Evolutionary conservation across 2,329 filamentous ascomycete species (phyloP).

Genomic region (Fusarium gaditjirri): DNA sequence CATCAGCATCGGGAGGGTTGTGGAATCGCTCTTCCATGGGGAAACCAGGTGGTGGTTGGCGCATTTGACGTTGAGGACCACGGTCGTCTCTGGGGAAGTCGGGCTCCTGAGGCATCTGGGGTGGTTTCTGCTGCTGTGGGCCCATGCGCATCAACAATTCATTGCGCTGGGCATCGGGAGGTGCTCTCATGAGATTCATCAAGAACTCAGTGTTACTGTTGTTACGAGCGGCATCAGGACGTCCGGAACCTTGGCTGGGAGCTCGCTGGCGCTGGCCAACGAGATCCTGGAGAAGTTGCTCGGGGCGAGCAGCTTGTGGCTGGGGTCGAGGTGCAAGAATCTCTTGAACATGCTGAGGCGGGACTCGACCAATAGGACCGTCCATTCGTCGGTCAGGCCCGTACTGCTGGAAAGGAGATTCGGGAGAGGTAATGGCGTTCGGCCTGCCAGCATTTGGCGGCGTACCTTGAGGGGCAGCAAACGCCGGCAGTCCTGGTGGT

Average conservation of each 20-base stretch:
- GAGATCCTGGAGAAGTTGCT: conserved; percentile 71
- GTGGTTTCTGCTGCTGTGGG: conserved; percentile 55
- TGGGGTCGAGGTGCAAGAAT: conserved; percentile 63
- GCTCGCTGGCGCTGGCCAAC: conserved; percentile 68
- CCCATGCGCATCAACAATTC: conserved; percentile 63
- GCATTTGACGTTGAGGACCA: conserved; percentile 53
- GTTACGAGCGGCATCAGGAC: conserved; percentile 58
- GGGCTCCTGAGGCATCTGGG: conserved; percentile 52
- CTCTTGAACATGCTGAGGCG: conserved; percentile 60
- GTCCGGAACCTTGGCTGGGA: conserved; percentile 60
- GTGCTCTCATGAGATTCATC: conserved; percentile 79
- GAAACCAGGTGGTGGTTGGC: conserved; percentile 62
- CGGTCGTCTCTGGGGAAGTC: conserved; percentile 55
- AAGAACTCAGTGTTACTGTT: conserved; percentile 84
- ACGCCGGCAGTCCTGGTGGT: conserved; percentile 57
- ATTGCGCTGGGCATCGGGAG: conserved; percentile 62
- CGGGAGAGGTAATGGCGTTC: conserved; percentile 58
- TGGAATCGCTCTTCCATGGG: conserved; percentile 64
- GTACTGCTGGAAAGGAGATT: conserved; percentile 58
- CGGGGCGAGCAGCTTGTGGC: conserved; percentile 62
- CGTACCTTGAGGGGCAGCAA: conserved; percentile 53
- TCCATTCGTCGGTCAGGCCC: conserved; percentile 57
- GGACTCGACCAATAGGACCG: conserved; percentile 52
- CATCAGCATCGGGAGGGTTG: conserved; percentile 57
- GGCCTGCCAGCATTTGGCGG: conserved; percentile 47